Base-by-base conservation (phyloP, 805 yeast species). In the Pichia nakasei region DNA sequence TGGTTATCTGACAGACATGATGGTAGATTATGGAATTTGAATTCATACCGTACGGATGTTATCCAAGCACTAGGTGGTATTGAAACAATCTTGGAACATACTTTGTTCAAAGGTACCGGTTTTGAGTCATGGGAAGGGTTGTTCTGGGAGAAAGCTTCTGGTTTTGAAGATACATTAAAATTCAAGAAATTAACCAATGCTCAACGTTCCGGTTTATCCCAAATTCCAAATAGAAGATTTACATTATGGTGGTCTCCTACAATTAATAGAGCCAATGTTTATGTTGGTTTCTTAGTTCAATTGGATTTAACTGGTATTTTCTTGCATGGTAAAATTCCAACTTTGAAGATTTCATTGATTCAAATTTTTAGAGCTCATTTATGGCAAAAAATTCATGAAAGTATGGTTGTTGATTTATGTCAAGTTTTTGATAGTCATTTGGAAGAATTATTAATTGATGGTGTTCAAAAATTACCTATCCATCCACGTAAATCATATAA, bases 161-260 rank as follows among this genome's bases (percentile, higher is more conserved):
- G 98, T 0, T 93, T 89, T 60, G 99, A 93, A 62, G 98, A 93
- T 56, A 84, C 96, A 0, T 75, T 93, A 75, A 91, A 89, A 60
- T 85, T 88, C 64, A 88, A 89, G 62, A 93, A 91, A 59, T 73
- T 93, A 53, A 93, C 99, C 1, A 91, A 91, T 64, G 99, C 99
- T 1, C 99, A 93, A 68, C 72, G 98, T 56, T 82, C 96, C 5
- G 99, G 99, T 59, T 73, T 93, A 51, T 85, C 94, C 57, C 99
- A 93, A 66, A 91, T 93, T 56, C 99, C 99, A 3, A 93, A 93
- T 59, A 81, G 99, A 60, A 75, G 99, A 38, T 93, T 93, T 59
- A 93, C 98, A 0, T 67, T 93, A 26, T 93, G 99, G 99, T 93
- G 99, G 99, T 88, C 97, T 0, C 99, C 99, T 6, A 93, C 99